Evolutionary conservation across 2,329 filamentous ascomycete species (phyloP), one percentile per base, ranked within the genome.

Genomic region (Cytospora piceicola): DNA sequence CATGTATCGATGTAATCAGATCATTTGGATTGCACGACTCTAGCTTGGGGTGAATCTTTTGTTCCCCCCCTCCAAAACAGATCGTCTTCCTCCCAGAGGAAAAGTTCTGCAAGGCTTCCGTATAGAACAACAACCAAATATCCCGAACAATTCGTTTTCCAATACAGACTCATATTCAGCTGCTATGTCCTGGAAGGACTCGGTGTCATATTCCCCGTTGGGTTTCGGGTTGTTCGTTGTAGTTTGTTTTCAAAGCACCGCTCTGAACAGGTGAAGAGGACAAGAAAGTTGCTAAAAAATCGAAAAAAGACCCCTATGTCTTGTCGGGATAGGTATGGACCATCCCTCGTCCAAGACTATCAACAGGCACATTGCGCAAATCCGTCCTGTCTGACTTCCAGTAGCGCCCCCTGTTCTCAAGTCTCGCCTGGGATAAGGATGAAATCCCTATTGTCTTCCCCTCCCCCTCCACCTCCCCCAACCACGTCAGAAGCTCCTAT

Each of bases 361-460:
- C 61, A 39, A 24, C n/a, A 36, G 12, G 57, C 29, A 64, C 55
- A 58, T 24, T 29, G 46, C 46, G 49, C 42, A 56, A 42, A 53
- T 63, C 14, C 72, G 75, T 61, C 68, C n/a, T n/a, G 55, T 9
- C 73, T 70, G 67, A 34, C 15, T 15, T 11, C n/a, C 60, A 57
- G 17, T 51, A 29, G 52, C 30, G 53, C 22, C 54, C 30, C 60
- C 29, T 32, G 39, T 46, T 63, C 53, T 51, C 24, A 22, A 24
- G 20, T 22, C 39, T 20, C 30, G 27, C 53, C 39, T 24, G 29
- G 34, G 30, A 51, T 63, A 63, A 57, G 39, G 22, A 57, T 63
- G 39, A 34, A n/a, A 34, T 29, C n/a, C n/a, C n/a, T 12, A 14
- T 14, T 14, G 46, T 49, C n/a, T 39, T n/a, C n/a, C n/a, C n/a